These are phyloP conservation scores for Solanum phureja DNA, from an alignment of 257 asterid species.

Conservation along the genomic window DNA sequence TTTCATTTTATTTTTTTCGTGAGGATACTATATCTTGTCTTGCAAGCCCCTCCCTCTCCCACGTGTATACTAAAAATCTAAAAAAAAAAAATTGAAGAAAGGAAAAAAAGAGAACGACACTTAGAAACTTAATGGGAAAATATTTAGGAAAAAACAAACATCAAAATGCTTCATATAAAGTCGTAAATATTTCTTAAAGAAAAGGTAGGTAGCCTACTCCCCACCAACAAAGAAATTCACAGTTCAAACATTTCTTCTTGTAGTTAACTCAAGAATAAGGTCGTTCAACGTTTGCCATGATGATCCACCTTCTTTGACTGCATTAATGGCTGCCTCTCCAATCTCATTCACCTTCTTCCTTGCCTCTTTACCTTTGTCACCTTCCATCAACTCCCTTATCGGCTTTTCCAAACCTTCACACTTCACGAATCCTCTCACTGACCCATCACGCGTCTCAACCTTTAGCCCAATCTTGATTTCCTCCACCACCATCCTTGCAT, in stretches of 20 bases:
- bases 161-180: neutral
- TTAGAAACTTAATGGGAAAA: neutral
- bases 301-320: neutral
- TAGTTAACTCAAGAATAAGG: neutral
- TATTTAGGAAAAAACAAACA: neutral
- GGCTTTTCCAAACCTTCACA: neutral
- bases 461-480: neutral
- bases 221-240: neutral
- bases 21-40: neutral
- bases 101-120: too few species aligned
- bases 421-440: neutral
- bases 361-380: neutral
- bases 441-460: neutral
- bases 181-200: neutral
- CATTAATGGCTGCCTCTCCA: neutral
- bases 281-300: neutral
- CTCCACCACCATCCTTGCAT: constrained; percentile 26
- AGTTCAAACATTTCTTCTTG: neutral
- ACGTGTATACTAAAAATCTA: neutral
- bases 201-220: neutral
- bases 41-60: neutral
- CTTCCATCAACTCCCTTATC: neutral
- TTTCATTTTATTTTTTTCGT: neutral
- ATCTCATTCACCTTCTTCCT: neutral
- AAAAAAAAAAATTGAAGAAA: too few species aligned